These are phyloP conservation scores for Eucommia ulmoides DNA, from an alignment of 257 asterid species.

Conservation along the genomic window DNA sequence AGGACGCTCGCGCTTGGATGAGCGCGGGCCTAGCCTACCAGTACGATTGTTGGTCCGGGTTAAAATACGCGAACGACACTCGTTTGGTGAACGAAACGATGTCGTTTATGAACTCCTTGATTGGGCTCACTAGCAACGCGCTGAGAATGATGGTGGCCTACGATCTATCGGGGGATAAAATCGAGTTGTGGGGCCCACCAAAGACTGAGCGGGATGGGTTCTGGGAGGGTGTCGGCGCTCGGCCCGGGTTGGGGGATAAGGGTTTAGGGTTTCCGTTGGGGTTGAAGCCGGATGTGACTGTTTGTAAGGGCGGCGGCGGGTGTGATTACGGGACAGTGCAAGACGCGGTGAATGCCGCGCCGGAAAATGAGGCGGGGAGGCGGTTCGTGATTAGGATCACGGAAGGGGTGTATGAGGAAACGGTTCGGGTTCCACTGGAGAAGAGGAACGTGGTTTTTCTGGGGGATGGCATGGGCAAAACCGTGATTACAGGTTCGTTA, in stretches of 20 bases:
- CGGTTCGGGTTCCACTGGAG: conserved; percentile 45
- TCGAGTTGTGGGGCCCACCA: conserved; percentile 29
- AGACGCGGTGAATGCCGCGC: conserved; percentile 46
- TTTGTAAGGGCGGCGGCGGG: conserved; percentile 22
- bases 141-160: conserved; percentile 40
- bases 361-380: conserved; percentile 14
- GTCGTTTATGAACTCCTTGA: conserved; percentile 28
- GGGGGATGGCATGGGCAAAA: conserved; percentile 71
- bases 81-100: conserved; percentile 32
- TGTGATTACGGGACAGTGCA: conserved; percentile 43
- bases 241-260: not conserved
- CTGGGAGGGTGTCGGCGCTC: conserved; percentile 33
- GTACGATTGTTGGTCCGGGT: conserved; percentile 51
- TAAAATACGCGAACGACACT: conserved; percentile 41
- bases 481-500: conserved; percentile 46
- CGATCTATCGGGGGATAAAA: conserved; percentile 31
- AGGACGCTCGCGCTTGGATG: conserved; percentile 70
- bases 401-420: conserved; percentile 52
- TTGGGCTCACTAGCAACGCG: conserved; percentile 25
- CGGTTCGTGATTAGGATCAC: conserved; percentile 48
- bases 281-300: conserved; percentile 39
- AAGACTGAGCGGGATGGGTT: conserved; percentile 52
- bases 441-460: conserved; percentile 51
- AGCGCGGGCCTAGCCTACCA: conserved; percentile 42
- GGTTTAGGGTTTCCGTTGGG: conserved; percentile 22